Evolutionary conservation across 345 rosid species (phyloP).

Genomic region (Erysimum cheiranthoides): DNA sequence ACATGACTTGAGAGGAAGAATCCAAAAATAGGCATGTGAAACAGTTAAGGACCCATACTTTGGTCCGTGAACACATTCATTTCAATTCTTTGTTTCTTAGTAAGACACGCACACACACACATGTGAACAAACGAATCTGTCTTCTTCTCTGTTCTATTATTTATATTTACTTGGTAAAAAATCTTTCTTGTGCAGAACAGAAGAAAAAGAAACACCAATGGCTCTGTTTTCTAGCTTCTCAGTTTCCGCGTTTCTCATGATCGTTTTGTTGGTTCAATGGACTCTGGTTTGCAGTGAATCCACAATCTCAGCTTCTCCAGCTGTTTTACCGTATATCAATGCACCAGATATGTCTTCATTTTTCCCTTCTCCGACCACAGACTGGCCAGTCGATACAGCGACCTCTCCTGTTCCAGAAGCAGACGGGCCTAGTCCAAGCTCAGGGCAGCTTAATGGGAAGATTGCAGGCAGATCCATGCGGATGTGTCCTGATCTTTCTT

Average conservation of each 20-base stretch:
- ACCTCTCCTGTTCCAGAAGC: slow-evolving; percentile 53
- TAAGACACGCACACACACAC: slow-evolving; percentile 45
- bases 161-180: slow-evolving; percentile 28
- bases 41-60: slow-evolving; percentile 39
- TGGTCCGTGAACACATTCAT: slow-evolving; percentile 47
- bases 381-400: slow-evolving; percentile 44
- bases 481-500: slow-evolving; percentile 35
- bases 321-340: slow-evolving; percentile 56
- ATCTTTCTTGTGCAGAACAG: slow-evolving; percentile 43
- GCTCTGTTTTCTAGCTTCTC: slow-evolving; percentile 46
- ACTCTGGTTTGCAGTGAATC: slow-evolving; percentile 43
- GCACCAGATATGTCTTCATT: slow-evolving; percentile 70
- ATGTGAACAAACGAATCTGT: slow-evolving; percentile 37
- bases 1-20: slow-evolving; percentile 41
- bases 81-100: slow-evolving; percentile 40
- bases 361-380: slow-evolving; percentile 61
- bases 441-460: slow-evolving; percentile 63
- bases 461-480: slow-evolving; percentile 46
- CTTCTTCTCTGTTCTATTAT: slow-evolving; percentile 44
- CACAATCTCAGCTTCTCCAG: slow-evolving; percentile 62
- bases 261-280: slow-evolving; percentile 40
- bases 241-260: slow-evolving; percentile 36
- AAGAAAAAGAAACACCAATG: slow-evolving; percentile 46
- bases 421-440: slow-evolving; percentile 52
- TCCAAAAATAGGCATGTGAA: slow-evolving; percentile 44